These are phyloP conservation scores for Fusarium pilosicola DNA, from an alignment of 2,329 filamentous ascomycete genomes.

Conservation along the genomic window DNA sequence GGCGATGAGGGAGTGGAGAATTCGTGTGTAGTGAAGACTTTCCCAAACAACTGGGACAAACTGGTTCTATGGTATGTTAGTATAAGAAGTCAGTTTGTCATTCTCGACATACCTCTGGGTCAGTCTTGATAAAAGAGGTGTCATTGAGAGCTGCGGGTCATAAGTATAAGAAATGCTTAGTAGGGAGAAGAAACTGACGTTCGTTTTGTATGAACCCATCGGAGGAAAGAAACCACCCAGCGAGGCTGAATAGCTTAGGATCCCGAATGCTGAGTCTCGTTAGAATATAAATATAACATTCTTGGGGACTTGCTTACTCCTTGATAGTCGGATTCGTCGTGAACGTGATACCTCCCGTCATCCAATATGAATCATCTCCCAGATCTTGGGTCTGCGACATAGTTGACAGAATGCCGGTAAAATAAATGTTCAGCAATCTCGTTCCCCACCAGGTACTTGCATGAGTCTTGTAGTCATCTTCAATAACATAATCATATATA, in stretches of 20 bases:
- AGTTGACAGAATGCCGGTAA: neutral
- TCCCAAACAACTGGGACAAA: neutral
- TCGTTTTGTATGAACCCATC: neutral
- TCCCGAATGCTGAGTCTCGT: neutral
- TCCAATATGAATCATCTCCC: slow-evolving; percentile 1
- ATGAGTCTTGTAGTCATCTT: slow-evolving; percentile 10
- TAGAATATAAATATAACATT: fast-evolving
- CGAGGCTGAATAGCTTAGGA: neutral
- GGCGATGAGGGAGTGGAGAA: slow-evolving; percentile 19
- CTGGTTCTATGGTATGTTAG: neutral
- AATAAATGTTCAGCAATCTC: slow-evolving; percentile 19
- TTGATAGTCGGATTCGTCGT: neutral
- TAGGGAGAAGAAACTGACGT: neutral
- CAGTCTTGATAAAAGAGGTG: neutral
- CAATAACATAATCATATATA: slow-evolving; percentile 14
- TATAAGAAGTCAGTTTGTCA: fast-evolving
- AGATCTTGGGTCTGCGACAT: slow-evolving; percentile 11
- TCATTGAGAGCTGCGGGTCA: neutral
- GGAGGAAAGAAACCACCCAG: slow-evolving; percentile 12
- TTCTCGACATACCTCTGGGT: fast-evolving
- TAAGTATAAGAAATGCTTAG: neutral
- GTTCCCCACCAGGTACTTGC: slow-evolving; percentile 31
- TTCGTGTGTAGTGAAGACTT: slow-evolving; percentile 9
- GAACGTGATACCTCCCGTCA: neutral
- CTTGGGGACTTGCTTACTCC: neutral